Evolutionary conservation across 1,284 basidiomycete genomes (phyloP).

Genomic region (Apiotrichum montevideense): DNA sequence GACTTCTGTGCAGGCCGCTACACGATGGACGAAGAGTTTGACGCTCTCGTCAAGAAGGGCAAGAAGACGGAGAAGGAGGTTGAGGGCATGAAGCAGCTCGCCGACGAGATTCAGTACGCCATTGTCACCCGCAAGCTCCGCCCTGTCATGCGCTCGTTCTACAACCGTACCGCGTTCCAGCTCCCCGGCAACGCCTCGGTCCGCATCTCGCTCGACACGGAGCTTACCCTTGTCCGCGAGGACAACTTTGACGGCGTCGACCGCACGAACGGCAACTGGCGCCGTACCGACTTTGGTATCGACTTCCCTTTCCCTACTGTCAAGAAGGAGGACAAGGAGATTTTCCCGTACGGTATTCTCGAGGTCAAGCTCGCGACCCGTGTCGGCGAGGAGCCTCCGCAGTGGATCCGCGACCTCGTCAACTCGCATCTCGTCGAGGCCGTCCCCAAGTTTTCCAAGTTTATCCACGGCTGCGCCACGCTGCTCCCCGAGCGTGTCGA

Average conservation of each 20-base stretch:
- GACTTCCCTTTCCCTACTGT: constrained; percentile 83
- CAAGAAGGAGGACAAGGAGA: constrained; percentile 71
- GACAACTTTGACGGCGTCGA: constrained; percentile 88
- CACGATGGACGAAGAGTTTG: constrained; percentile 91
- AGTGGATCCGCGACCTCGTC: constrained; percentile 94
- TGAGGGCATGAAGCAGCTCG: constrained; percentile 91
- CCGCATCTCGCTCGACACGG: constrained; percentile 95
- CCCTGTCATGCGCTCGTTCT: constrained; percentile 98
- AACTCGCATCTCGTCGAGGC: constrained; percentile 90
- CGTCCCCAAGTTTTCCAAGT: constrained; percentile 78
- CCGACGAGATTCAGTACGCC: constrained; percentile 91
- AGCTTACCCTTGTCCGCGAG: constrained; percentile 87
- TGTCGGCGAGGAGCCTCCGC: constrained; percentile 88
- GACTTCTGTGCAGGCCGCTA: constrained; percentile 84
- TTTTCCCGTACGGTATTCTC: constrained; percentile 87
- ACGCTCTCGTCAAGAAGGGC: constrained; percentile 78
- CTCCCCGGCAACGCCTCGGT: constrained; percentile 96
- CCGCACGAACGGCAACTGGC: constrained; percentile 84
- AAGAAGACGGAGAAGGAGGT: constrained; percentile 93
- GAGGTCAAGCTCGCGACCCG: constrained; percentile 98
- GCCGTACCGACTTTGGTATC: constrained; percentile 87
- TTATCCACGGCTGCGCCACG: constrained; percentile 95
- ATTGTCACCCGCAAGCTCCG: constrained; percentile 74
- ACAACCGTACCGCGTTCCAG: constrained; percentile 98
- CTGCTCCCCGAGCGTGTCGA: constrained; percentile 89